phyloP scores from a whole-genome alignment of 2,329 filamentous ascomycete genomes.

The Verticillium klebahnii region DNA sequence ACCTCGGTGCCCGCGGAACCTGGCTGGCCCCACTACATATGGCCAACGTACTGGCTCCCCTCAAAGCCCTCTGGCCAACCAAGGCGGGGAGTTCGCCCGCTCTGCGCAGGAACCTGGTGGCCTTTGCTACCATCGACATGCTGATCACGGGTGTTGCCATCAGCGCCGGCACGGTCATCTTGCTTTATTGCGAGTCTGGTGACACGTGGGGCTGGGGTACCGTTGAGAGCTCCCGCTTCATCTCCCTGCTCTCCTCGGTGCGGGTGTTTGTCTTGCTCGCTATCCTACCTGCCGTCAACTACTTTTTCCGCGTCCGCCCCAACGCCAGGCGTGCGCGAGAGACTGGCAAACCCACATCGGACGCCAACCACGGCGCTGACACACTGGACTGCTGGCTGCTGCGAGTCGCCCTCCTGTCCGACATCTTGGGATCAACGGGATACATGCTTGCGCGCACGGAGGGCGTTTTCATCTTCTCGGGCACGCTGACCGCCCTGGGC shows the following conservation, averaged over 20 bases:
- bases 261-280: slow-evolving; percentile 73
- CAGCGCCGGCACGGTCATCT: slow-evolving; percentile 73
- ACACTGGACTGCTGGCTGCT: slow-evolving; percentile 73
- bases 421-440: slow-evolving; percentile 70
- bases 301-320: slow-evolving; percentile 61
- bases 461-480: slow-evolving; percentile 64
- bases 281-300: slow-evolving; percentile 72
- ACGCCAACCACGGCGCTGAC: slow-evolving; percentile 67
- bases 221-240: slow-evolving; percentile 73
- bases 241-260: slow-evolving; percentile 72
- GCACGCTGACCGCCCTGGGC: slow-evolving; percentile 70
- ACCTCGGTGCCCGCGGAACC: slow-evolving; percentile 23
- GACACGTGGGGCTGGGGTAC: slow-evolving; percentile 79
- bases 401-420: slow-evolving; percentile 68
- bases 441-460: slow-evolving; percentile 64
- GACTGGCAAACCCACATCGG: slow-evolving; percentile 28
- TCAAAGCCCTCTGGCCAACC: slow-evolving; percentile 72
- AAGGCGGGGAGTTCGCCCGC: slow-evolving; percentile 53
- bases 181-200: slow-evolving; percentile 77
- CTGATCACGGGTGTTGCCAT: slow-evolving; percentile 78
- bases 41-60: slow-evolving; percentile 68
- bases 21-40: slow-evolving; percentile 21
- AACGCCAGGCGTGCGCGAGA: slow-evolving; percentile 35
- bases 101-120: slow-evolving; percentile 74
- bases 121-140: slow-evolving; percentile 76